A percentile compares a stretch with the other conserved stretches of the same genome.
Conservation (phyloP, 805 yeast species). For the Nematodospora valgi region DNA sequence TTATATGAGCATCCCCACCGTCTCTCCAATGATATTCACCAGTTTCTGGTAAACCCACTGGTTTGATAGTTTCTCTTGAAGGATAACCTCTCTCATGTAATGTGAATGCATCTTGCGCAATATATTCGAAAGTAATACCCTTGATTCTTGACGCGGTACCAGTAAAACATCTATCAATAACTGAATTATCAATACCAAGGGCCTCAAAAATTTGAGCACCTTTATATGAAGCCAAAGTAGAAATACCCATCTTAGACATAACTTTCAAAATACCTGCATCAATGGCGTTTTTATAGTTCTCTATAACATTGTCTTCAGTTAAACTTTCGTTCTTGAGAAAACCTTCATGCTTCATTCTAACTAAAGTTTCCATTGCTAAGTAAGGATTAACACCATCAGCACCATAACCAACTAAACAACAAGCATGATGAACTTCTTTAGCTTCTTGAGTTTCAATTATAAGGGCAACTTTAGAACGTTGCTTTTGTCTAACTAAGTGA, state of each 20-base stretch:
- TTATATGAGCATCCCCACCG: conserved; percentile 94
- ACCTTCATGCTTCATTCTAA: conserved; percentile 80
- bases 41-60: conserved; percentile 79
- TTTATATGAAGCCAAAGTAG: conserved; percentile 96
- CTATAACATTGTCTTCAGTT: conserved; percentile 57
- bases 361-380: conserved; percentile 83
- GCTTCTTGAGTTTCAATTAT: conserved; percentile 95
- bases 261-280: conserved; percentile 94
- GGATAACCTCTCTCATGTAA: conserved; percentile 93
- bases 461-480: conserved; percentile 91
- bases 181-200: conserved; percentile 91
- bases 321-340: conserved; percentile 55
- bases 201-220: conserved; percentile 99
- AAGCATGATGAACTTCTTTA: conserved; percentile 93
- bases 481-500: conserved; percentile 91
- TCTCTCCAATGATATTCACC: conserved; percentile 99
- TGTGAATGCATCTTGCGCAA: conserved; percentile 95
- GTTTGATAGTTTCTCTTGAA: conserved; percentile 63
- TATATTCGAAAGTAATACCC: conserved; percentile 92
- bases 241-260: conserved; percentile 99
- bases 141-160: conserved; percentile 97
- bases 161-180: conserved; percentile 91
- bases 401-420: conserved; percentile 94
- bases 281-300: conserved; percentile 78
- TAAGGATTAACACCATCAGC: conserved; percentile 96